phyloP scores from a whole-genome alignment of 257 asterid genomes.

The Solanum megistacrolobum region DNA sequence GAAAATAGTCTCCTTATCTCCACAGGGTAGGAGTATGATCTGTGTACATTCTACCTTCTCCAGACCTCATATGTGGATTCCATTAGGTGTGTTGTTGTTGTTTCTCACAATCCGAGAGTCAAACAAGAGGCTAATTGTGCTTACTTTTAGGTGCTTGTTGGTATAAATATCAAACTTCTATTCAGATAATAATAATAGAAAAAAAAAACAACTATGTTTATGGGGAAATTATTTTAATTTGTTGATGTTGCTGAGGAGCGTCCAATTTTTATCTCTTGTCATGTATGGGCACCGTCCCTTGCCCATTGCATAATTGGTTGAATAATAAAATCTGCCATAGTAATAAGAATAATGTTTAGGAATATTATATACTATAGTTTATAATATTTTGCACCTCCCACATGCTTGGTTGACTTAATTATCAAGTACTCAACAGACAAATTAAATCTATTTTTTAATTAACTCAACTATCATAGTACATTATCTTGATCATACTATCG shows the following conservation, averaged over 20 bases:
- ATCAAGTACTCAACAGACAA: constrained; percentile 9
- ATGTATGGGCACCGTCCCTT: constrained; percentile 15
- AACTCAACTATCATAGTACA: neutral
- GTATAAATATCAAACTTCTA: neutral
- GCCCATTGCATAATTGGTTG: neutral
- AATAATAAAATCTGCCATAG: neutral
- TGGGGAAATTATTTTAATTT: neutral
- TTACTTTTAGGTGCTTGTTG: neutral
- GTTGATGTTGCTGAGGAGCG: neutral
- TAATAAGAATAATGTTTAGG: neutral
- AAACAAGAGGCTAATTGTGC: neutral
- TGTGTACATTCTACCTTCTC: neutral
- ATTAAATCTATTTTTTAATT: neutral
- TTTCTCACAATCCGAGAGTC: neutral
- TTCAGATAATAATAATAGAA: neutral
- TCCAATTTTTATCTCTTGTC: neutral
- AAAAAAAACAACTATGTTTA: neutral
- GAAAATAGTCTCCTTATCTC: neutral
- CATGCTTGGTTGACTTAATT: constrained; percentile 44
- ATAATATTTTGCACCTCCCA: constrained; percentile 16
- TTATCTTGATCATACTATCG: neutral
- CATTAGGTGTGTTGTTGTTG: neutral
- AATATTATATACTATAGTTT: neutral
- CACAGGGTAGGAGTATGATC: neutral
- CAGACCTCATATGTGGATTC: neutral